phyloP scores from a whole-genome alignment of 2,329 filamentous ascomycete species.

The Cytospora piceae region DNA sequence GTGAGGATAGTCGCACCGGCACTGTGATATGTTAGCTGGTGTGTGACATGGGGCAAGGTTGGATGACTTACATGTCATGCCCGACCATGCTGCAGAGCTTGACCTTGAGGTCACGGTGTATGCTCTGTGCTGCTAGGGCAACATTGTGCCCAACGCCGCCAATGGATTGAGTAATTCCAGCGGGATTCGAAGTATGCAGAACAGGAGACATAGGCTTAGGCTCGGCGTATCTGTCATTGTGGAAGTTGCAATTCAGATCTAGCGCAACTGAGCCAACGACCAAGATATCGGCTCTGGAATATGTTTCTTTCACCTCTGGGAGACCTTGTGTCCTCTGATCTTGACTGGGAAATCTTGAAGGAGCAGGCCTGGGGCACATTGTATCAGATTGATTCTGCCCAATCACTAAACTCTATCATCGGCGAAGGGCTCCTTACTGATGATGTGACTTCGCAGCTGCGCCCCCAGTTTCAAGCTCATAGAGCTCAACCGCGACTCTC shows the following conservation, averaged over 20 bases:
- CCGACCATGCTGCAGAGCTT: constrained; percentile 80
- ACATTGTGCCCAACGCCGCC: constrained; percentile 95
- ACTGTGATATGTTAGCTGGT: constrained; percentile 42
- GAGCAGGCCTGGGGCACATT: constrained; percentile 13
- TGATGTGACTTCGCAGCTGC: constrained; percentile 26
- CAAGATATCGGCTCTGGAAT: constrained; percentile 64
- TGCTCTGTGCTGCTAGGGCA: constrained; percentile 76
- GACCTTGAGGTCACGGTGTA: constrained; percentile 63
- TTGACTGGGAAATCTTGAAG: background rate
- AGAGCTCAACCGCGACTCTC: constrained; percentile 58
- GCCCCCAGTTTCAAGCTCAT: constrained; percentile 44
- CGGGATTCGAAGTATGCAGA: constrained; percentile 83
- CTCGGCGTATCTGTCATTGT: constrained; percentile 35
- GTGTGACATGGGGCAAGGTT: background rate
- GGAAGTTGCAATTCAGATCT: constrained; percentile 83
- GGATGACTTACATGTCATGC: constrained; percentile 67
- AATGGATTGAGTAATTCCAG: constrained; percentile 77
- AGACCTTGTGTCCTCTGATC: constrained; percentile 1
- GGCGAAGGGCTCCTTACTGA: constrained; percentile 25
- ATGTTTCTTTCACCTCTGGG: constrained; percentile 6
- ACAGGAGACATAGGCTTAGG: constrained; percentile 47
- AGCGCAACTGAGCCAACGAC: constrained; percentile 90
- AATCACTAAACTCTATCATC: background rate
- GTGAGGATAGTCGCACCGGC: constrained; percentile 75
- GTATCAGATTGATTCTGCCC: constrained; percentile 7